Conservation (phyloP, 192 early-diverging fungal species). For the Gonapodya sp. region DNA sequence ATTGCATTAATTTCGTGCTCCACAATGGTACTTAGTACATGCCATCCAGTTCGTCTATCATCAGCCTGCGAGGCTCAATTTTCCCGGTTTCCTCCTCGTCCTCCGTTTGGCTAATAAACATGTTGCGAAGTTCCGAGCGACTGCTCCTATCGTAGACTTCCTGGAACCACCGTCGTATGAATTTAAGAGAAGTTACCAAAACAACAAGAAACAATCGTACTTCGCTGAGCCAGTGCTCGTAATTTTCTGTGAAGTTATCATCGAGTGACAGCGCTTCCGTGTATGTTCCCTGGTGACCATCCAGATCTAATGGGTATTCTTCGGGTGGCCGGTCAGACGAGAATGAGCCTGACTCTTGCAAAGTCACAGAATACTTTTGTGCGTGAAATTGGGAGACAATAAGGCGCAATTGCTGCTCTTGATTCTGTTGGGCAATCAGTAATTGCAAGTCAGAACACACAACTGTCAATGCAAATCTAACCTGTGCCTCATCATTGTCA, state of each 20-base stretch:
- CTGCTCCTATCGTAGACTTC: not conserved
- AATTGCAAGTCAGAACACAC: constrained; percentile 8
- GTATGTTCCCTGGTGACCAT: constrained; percentile 18
- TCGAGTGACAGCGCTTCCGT: constrained; percentile 40
- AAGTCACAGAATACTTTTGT: not conserved
- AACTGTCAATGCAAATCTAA: constrained; percentile 16
- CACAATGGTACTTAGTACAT: not conserved
- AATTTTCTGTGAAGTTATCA: constrained; percentile 48
- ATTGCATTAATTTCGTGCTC: not conserved
- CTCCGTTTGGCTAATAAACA: not conserved
- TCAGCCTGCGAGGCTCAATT: not conserved
- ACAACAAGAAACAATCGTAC: no score
- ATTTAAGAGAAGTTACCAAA: no score
- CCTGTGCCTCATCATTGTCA: constrained; percentile 62
- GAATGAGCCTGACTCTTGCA: constrained; percentile 24
- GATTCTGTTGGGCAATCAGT: constrained; percentile 25
- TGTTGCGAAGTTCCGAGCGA: not conserved
- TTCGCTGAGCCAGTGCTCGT: constrained; percentile 55
- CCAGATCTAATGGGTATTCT: constrained; percentile 24
- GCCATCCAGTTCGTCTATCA: not conserved
- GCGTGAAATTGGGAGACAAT: constrained; percentile 38
- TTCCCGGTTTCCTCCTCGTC: not conserved
- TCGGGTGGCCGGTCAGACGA: constrained; percentile 27
- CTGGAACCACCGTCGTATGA: no score
- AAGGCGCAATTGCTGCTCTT: constrained; percentile 55